These are phyloP conservation scores for Eremothecium gossypii DNA, from an alignment of 1,139 yeast species.

Conservation along the genomic window DNA sequence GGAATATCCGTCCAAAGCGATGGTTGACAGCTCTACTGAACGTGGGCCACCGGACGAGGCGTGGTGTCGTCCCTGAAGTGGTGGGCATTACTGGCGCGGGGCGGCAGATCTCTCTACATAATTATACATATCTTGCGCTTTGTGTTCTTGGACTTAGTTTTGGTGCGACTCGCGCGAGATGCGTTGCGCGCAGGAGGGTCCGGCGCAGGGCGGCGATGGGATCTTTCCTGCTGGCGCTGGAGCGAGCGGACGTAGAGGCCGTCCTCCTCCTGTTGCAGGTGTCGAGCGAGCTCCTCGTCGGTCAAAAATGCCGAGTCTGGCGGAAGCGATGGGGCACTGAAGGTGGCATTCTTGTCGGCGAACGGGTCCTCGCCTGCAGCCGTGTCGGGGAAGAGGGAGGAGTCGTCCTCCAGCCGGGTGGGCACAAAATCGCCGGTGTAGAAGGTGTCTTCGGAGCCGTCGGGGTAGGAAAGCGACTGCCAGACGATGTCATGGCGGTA, in stretches of 20 bases:
- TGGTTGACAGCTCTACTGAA: too few species aligned
- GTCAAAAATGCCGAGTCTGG: slow-evolving; percentile 12
- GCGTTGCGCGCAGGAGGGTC: too few species aligned
- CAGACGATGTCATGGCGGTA: slow-evolving; percentile 50
- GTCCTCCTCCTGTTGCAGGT: slow-evolving; percentile 27
- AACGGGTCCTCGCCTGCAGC: slow-evolving; percentile 4
- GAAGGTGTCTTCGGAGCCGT: slow-evolving; percentile 59
- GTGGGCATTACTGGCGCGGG: too few species aligned
- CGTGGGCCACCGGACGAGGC: too few species aligned
- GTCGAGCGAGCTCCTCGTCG: slow-evolving; percentile 24
- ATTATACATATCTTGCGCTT: not conserved
- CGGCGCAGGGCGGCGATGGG: too few species aligned
- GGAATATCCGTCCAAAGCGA: too few species aligned
- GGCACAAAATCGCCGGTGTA: slow-evolving; percentile 54
- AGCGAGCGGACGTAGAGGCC: slow-evolving; percentile 16
- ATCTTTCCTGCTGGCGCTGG: slow-evolving; percentile 4
- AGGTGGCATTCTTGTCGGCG: slow-evolving; percentile 3
- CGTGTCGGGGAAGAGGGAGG: slow-evolving; percentile 1
- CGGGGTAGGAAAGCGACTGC: slow-evolving; percentile 61
- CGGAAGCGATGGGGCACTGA: slow-evolving; percentile 5
- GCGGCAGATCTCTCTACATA: not conserved
- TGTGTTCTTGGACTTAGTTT: not conserved
- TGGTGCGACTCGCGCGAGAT: too few species aligned
- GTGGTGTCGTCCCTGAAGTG: too few species aligned
- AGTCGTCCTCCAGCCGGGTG: slow-evolving; percentile 9